Evolutionary conservation across 2,329 filamentous ascomycete genomes (phyloP).

Genomic region (Colletotrichum truncatum): DNA sequence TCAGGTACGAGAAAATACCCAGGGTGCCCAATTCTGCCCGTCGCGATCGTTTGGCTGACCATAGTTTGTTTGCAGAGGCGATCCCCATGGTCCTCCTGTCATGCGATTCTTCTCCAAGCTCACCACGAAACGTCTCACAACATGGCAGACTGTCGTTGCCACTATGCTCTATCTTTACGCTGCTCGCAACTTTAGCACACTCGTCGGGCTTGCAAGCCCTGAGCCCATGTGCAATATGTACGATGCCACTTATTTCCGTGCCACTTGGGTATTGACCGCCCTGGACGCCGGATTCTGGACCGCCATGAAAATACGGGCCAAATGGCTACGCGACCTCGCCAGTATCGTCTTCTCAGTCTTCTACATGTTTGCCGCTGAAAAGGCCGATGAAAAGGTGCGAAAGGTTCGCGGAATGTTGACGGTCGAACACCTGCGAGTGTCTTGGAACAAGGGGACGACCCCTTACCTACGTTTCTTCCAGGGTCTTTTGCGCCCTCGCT

Average conservation of each 20-base stretch:
- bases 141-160: constrained; percentile 89
- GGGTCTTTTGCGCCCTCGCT: constrained; percentile 76
- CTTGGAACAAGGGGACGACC: constrained; percentile 94
- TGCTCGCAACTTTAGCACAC: constrained; percentile 90
- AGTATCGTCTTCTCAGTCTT: constrained; percentile 88
- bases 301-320: constrained; percentile 86
- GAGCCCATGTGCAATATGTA: constrained; percentile 96
- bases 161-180: constrained; percentile 93
- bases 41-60: background rate
- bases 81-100: constrained; percentile 87
- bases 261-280: constrained; percentile 95
- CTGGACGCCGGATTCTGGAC: constrained; percentile 98
- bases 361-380: constrained; percentile 91
- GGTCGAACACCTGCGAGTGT: constrained; percentile 88
- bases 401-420: constrained; percentile 89
- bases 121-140: constrained; percentile 76
- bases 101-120: constrained; percentile 76
- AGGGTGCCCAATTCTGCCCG: background rate
- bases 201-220: constrained; percentile 89
- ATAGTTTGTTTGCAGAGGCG: constrained; percentile 64
- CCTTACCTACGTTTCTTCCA: constrained; percentile 83
- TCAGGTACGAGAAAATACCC: constrained; percentile 60
- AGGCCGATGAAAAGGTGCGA: constrained; percentile 95
- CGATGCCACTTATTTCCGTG: constrained; percentile 89
- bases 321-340: constrained; percentile 83